Evolutionary conservation across 495 filamentous ascomycete species (phyloP), one percentile per base, ranked within the genome.

Genomic region (Cladorrhinum samala): DNA sequence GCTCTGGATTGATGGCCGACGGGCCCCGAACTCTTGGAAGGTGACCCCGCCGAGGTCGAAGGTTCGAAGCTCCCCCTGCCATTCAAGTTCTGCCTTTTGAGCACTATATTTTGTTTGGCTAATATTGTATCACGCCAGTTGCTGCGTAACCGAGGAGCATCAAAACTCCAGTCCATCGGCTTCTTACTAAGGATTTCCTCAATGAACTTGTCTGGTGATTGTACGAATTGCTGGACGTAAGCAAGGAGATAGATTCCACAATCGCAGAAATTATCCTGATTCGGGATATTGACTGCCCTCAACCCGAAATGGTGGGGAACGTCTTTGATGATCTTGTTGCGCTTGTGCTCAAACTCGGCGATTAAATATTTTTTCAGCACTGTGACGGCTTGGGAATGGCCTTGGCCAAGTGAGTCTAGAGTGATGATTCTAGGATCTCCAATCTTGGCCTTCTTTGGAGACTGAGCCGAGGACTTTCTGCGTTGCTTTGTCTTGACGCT

Each of bases 221-320:
- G 68, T 2, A 91, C 76, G 52, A 98, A 96, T 56, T 85, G 83
- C 57, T 88, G 81, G 21, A 93, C 65, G 56, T 97, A 98, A 2
- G 81, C 86, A 9, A 96, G 68, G 8, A 97, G 70, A 64, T 83
- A 97, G 1, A 96, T 65, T 2, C 93, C 93, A 63, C 93, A 98
- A 65, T 98, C 93, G 39, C 80, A 91, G 61, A 73, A 86, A 57
- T 97, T 98, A 13, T 80, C 71, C 67, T 98, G 93, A 47, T 80
- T 63, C 1, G 94, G 93, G 17, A 94, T 84, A 24, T 71, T 68
- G 41, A 77, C 81, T 19, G 83, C 88, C 52, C 77, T 88, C 68
- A 87, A 82, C 20, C 86, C 86, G 57, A 84, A 69, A 17, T 83
- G 67, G 0, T 69, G 52, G 2, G 69, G 71, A 19, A 59, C 24